Base-by-base conservation (phyloP, 306 rosid genomes). In the Vigna mungo region DNA sequence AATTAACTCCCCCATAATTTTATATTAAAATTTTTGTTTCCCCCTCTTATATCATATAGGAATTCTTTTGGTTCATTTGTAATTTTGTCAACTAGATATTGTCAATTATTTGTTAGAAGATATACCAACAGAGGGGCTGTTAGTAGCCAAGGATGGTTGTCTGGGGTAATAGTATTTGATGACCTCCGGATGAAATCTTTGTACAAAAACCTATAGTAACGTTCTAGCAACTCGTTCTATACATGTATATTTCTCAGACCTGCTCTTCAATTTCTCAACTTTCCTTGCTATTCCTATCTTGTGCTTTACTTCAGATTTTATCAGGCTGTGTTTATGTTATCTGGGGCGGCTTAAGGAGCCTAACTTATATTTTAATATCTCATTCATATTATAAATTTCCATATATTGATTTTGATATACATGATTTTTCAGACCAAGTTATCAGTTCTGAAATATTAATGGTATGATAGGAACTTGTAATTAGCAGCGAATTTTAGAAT, bases 181-280 rank as follows among this genome's bases (percentile, higher is more conserved):
- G 84, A 80, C 90, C 96, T 82, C 93, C 70, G 78, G 83, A 88
- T 75, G 87, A 88, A 80, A 76, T 80, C 88, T 86, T 82, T 89
- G 86, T 86, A 88, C 86, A 87, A 88, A 92, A 84, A 80, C 59
- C 54, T 71, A 68, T 74, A 53, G 86, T 88, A 51, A 30, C 66
- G 82, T 77, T 85, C 49, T 72, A 87, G 85, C 66, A 73, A 71
- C 78, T 73, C 75, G 72, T 76, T 80, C 54, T 83, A 78, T 85
- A 82, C 83, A 79, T 80, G 73, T 80, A 76, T 76, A 72, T 80
- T 75, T 16, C 51, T 71, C 59, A 78, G 79, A 72, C 66, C 0
- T 78, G 76, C 56, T 74, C 14, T 66, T 55, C 7, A 63, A 74
- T 83, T 21, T 55, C 72, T 68, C 32, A 75, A 56, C 55, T 63